Base-by-base conservation (phyloP, 208 protist species). In the Novymonas esmeraldas region DNA sequence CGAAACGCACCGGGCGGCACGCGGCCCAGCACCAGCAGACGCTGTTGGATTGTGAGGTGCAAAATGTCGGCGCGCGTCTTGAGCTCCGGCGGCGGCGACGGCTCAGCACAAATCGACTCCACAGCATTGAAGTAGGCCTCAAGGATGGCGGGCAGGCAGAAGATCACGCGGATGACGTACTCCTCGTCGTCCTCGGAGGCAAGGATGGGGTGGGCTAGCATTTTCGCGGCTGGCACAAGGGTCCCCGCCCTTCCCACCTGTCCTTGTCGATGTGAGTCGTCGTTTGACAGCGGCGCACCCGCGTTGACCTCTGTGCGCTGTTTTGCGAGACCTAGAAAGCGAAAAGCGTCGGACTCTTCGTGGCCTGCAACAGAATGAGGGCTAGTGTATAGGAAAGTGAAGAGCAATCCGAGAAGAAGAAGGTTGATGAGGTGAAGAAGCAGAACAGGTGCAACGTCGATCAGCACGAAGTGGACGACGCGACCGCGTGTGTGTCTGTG, bases 121-220 rank as follows among this genome's bases (percentile, higher is more conserved):
- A 95, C 44, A 3, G 78, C 71, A 28, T 75, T 68, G 64, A 96
- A 96, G 46, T 93, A 92, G 6, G 79, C 76, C 29, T 85, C 79
- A 13, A 94, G 26, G 3, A 89, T 16, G 5, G 81, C 67, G 11
- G 86, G 86, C 11, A 96, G 54, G 29, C 62, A 64, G 11, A 86
- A 62, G 41, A 96, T 82, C 20, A 82, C 89, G 1, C 81, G 64
- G 26, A 85, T 75, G 5, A 96, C 81, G 52, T 88, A 94, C 22
- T 93, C 78, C 57, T 87, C 81, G 62, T 96, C 91, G 76, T 96
- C 88, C 70, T 94, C 84, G 3, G 85, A 85, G n/a, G 91, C 88
- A 42, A 96, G 76, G 63, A 96, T 89, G 26, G 91, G 91, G 70
- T 96, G 91, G 16, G 88, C 82, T 20, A 94, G 64, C 81, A 93